Base-by-base conservation (phyloP, 257 asterid genomes). In the Solanum pinnatisectum region DNA sequence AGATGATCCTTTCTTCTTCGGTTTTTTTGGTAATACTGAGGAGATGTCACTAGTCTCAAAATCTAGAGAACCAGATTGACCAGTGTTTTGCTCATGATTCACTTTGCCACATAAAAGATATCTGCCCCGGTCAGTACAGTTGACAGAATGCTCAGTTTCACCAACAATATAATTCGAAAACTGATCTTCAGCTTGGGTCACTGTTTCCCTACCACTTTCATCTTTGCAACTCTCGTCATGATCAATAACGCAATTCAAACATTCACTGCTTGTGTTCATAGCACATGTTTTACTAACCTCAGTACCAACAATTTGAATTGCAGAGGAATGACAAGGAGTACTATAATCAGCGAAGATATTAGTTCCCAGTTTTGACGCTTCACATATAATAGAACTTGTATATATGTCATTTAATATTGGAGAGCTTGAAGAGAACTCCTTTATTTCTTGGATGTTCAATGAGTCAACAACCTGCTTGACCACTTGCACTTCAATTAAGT, bases 1-100 rank as follows among this genome's bases (percentile, higher is more conserved):
- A 23, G 89, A 84, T 16, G 93, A 84, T 15, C 87, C 89, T 76
- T 88, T 93, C 71, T 63, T 86, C 89, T 87, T 88, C 3, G 46
- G 30, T 60, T 90, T 88, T 87, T 88, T 88, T 39, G 84, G 44
- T 33, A 86, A 83, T 12, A 16, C 79, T 1, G 88, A 84, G 60
- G 90, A 86, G 74, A 67, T 71, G 18, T 49, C 89, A 79, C 87
- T 88, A 10, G 86, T 73, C 84, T 84, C 63, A 23, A 85, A 83
- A 46, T 56, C 78, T 25, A 59, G 84, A 35, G 87, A 44, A 33
- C 85, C 87, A 20, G 68, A 46, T 44, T 87, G 83, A 59, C 85
- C 84, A 39, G 67, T 84, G 65, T 22, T 82, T 10, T 71, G 56
- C 60, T 36, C 84, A 9, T 59, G 85, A 33, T 68, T 87, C 73